Conservation (phyloP, 2,329 filamentous ascomycete genomes). For the Teratosphaeria viscida region DNA sequence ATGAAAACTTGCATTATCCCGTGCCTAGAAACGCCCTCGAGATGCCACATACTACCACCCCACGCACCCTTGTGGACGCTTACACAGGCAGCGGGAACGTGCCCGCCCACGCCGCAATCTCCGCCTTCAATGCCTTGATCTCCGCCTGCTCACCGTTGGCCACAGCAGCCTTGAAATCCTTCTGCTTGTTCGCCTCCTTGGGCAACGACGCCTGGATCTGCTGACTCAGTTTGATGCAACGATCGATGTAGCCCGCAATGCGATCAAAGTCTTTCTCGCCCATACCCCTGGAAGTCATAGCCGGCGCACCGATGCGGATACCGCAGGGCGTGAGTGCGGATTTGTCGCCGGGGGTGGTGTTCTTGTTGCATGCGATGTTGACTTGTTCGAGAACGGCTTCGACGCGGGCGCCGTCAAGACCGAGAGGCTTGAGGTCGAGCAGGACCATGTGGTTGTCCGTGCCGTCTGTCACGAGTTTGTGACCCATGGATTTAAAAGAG, state of each 20-base stretch:
- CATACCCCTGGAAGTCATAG: slow-evolving; percentile 95
- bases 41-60: not conserved
- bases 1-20: not conserved
- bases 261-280: slow-evolving; percentile 84
- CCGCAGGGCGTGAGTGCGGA: slow-evolving; percentile 88
- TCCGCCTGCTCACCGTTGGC: slow-evolving; percentile 56
- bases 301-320: slow-evolving; percentile 91
- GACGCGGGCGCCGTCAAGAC: slow-evolving; percentile 84
- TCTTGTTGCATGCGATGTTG: slow-evolving; percentile 99
- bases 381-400: slow-evolving; percentile 95
- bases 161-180: slow-evolving; percentile 97
- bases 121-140: slow-evolving; percentile 77
- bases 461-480: slow-evolving; percentile 90
- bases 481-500: slow-evolving; percentile 66
- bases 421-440: slow-evolving; percentile 71
- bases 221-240: slow-evolving; percentile 80
- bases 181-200: slow-evolving; percentile 98
- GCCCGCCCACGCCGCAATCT: slow-evolving; percentile 78
- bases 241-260: slow-evolving; percentile 81
- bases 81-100: slow-evolving; percentile 85
- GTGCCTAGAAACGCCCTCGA: not conserved
- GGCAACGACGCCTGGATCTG: slow-evolving; percentile 74
- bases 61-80: not conserved
- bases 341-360: slow-evolving; percentile 95
- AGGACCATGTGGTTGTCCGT: slow-evolving; percentile 98